phyloP scores from a whole-genome alignment of 2,329 filamentous ascomycete genomes.

The Monosporascus sp. region DNA sequence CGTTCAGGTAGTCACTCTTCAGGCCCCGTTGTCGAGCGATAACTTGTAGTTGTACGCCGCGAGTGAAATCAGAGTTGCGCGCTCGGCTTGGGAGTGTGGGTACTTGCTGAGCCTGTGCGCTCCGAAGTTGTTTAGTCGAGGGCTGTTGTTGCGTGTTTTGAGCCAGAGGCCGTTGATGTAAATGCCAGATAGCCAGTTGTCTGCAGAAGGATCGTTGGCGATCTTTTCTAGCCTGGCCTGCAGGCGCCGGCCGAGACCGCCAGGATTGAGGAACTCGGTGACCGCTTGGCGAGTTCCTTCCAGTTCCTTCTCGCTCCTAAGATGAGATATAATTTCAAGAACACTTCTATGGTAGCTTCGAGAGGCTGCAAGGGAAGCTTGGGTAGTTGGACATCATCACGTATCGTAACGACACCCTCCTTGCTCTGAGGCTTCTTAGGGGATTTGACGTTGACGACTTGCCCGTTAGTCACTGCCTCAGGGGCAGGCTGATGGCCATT shows the following conservation, averaged over 20 bases:
- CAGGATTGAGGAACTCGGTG: background rate
- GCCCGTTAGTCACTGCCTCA: no score
- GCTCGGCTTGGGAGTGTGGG: slow-evolving; percentile 6
- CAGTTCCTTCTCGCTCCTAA: background rate
- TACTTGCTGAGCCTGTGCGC: background rate
- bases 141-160: background rate
- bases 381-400: background rate
- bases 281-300: background rate
- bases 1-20: slow-evolving; percentile 2
- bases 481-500: no score
- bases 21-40: slow-evolving; percentile 4
- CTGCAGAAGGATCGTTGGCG: background rate
- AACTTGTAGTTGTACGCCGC: slow-evolving; percentile 2
- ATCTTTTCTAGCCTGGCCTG: background rate
- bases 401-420: no score
- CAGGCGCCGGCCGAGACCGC: background rate
- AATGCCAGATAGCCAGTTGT: background rate
- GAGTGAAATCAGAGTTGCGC: slow-evolving; percentile 2
- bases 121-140: background rate
- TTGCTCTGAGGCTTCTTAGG: no score
- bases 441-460: no score
- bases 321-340: background rate
- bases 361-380: background rate
- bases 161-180: background rate
- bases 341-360: background rate